phyloP scores from a whole-genome alignment of 345 rosid genomes.

The Adansonia digitata region DNA sequence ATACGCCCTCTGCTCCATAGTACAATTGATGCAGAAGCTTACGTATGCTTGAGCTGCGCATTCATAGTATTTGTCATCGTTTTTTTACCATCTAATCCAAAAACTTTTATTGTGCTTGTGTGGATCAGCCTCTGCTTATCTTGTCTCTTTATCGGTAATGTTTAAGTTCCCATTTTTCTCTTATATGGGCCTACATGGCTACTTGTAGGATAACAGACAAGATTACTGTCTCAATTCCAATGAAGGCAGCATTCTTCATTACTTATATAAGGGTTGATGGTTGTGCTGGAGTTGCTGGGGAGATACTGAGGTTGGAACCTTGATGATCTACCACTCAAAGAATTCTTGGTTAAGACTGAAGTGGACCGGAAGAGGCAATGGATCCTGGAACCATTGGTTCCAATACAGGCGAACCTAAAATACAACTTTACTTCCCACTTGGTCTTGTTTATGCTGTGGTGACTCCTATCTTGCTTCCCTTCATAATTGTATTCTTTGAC shows the following conservation, averaged over 20 bases:
- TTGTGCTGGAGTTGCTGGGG: slow-evolving; percentile 98
- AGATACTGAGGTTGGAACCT: slow-evolving; percentile 72
- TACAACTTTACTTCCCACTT: slow-evolving; percentile 90
- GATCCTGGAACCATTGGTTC: slow-evolving; percentile 92
- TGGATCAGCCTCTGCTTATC: neutral
- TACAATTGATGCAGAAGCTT: neutral
- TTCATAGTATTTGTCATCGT: neutral
- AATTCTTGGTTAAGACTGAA: slow-evolving; percentile 83
- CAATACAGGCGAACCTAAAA: slow-evolving; percentile 89
- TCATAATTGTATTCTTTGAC: slow-evolving; percentile 71
- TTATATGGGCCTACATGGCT: neutral
- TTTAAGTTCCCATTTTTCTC: neutral
- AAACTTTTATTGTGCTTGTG: neutral
- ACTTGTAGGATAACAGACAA: slow-evolving; percentile 81
- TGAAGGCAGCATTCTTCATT: slow-evolving; percentile 96
- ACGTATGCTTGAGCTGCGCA: neutral
- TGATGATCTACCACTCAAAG: slow-evolving; percentile 76
- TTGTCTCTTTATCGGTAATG: neutral
- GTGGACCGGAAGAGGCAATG: slow-evolving; percentile 96
- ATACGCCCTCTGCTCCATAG: neutral
- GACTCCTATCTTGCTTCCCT: slow-evolving; percentile 84
- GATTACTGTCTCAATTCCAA: slow-evolving; percentile 82
- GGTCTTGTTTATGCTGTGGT: slow-evolving; percentile 92
- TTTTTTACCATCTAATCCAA: neutral
- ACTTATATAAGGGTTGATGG: slow-evolving; percentile 96